Percentiles rank a stretch among this genome's conserved stretches.
phyloP scores from a whole-genome alignment of 1,284 basidiomycete species.

The Marasmius oreades region DNA sequence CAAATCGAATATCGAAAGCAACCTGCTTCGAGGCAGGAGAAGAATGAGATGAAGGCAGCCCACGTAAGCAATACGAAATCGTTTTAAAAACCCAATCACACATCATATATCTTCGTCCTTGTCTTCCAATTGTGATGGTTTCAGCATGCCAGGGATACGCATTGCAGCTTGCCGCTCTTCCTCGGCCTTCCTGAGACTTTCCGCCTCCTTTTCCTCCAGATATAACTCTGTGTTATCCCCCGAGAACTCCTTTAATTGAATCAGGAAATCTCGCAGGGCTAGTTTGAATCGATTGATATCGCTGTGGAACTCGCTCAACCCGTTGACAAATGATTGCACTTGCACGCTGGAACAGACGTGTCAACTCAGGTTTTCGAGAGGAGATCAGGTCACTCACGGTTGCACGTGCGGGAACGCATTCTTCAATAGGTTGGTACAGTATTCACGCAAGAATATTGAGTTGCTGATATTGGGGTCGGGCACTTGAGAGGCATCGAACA shows the following conservation, averaged over 20 bases:
- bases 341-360: conserved; percentile 44
- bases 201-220: conserved; percentile 94
- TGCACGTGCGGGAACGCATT: conserved; percentile 91
- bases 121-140: conserved; percentile 92
- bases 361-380: conserved; percentile 3
- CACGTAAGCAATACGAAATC: conserved; percentile 5
- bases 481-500: conserved; percentile 81
- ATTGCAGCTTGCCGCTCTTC: conserved; percentile 88
- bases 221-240: conserved; percentile 73
- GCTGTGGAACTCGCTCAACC: conserved; percentile 81
- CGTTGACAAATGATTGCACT: conserved; percentile 77
- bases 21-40: conserved; percentile 7
- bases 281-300: conserved; percentile 95
- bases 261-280: conserved; percentile 88
- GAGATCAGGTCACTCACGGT: conserved; percentile 46
- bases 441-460: conserved; percentile 81
- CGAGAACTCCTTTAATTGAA: conserved; percentile 92
- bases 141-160: conserved; percentile 98
- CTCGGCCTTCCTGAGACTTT: conserved; percentile 61
- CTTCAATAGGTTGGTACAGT: conserved; percentile 83
- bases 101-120: conserved; percentile 80
- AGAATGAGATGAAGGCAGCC: neutral
- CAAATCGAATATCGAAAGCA: conserved; percentile 9
- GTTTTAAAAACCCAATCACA: conserved; percentile 18
- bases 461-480: conserved; percentile 80